A percentile compares a stretch with the other conserved stretches of the same genome.
Conservation (phyloP, 768 basidiomycete species). For the Pholiota molesta region DNA sequence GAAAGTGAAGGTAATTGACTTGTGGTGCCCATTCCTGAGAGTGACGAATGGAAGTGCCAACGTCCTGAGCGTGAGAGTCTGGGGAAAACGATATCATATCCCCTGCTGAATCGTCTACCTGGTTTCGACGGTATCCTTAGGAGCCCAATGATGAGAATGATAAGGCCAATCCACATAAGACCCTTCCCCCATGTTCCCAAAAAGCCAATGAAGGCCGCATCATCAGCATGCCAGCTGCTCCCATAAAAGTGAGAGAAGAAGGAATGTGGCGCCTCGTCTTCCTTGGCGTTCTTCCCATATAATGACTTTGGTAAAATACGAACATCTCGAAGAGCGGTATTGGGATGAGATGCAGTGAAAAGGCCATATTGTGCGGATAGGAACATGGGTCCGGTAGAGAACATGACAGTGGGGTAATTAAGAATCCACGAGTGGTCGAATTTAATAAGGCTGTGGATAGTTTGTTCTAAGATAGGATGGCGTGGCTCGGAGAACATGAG, state of each 20-base stretch:
- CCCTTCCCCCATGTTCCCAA: slow-evolving; percentile 86
- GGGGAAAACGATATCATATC: slow-evolving; percentile 80
- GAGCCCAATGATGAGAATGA: slow-evolving; percentile 71
- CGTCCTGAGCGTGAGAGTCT: slow-evolving; percentile 73
- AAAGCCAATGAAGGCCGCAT: slow-evolving; percentile 97
- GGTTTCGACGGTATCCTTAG: slow-evolving; percentile 63
- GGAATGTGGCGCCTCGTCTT: slow-evolving; percentile 81
- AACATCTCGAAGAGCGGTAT: slow-evolving; percentile 69
- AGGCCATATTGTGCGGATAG: slow-evolving; percentile 92
- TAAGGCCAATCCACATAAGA: slow-evolving; percentile 83
- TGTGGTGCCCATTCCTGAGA: slow-evolving; percentile 48
- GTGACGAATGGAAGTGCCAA: slow-evolving; percentile 68
- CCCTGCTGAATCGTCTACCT: slow-evolving; percentile 56
- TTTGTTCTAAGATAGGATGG: slow-evolving; percentile 90
- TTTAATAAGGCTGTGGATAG: slow-evolving; percentile 86
- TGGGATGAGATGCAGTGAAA: slow-evolving; percentile 71
- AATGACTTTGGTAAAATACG: slow-evolving; percentile 93
- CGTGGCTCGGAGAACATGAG: slow-evolving; percentile 88
- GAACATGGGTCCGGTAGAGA: slow-evolving; percentile 99
- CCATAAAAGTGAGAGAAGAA: slow-evolving; percentile 99
- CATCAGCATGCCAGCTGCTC: slow-evolving; percentile 97
- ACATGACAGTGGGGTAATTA: slow-evolving; percentile 99
- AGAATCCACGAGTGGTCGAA: slow-evolving; percentile 95
- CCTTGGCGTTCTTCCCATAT: slow-evolving; percentile 95
- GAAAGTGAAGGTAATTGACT: slow-evolving; percentile 45